Evolutionary conservation across 2,329 filamentous ascomycete species (phyloP).

Genomic region (Neodidymelliopsis sp.): DNA sequence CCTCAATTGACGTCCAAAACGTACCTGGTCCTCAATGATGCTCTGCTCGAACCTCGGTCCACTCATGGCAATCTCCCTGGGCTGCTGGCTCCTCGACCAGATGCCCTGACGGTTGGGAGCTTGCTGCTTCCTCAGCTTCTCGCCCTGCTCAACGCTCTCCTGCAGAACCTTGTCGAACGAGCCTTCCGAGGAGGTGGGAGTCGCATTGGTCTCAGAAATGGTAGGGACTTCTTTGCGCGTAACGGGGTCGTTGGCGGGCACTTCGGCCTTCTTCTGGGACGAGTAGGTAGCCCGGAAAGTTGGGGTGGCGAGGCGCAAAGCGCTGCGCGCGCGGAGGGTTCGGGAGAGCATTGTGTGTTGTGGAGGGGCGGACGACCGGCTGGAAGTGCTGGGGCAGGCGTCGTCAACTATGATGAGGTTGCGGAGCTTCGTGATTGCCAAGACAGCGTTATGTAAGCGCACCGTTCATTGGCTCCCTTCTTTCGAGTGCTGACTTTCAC

Average conservation of each 20-base stretch:
- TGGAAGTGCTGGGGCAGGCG: slow-evolving; percentile 3
- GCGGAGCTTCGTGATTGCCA: slow-evolving; percentile 7
- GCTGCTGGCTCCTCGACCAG: slow-evolving; percentile 88
- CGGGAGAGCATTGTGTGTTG: slow-evolving; percentile 34
- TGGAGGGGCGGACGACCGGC: slow-evolving; percentile 9
- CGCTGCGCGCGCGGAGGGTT: slow-evolving; percentile 39
- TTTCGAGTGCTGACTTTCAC: too few species aligned
- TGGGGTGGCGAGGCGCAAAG: slow-evolving; percentile 33
- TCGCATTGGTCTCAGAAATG: slow-evolving; percentile 68
- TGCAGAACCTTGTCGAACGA: slow-evolving; percentile 61
- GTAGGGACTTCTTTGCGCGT: slow-evolving; percentile 56
- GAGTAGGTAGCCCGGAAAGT: slow-evolving; percentile 35
- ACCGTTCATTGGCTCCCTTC: not conserved
- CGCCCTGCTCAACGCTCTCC: slow-evolving; percentile 62
- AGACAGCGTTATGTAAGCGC: slow-evolving; percentile 16
- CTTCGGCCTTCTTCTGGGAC: slow-evolving; percentile 51
- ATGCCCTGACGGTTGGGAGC: slow-evolving; percentile 83
- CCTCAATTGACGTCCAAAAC: slow-evolving; percentile 35
- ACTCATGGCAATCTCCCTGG: slow-evolving; percentile 83
- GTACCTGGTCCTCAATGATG: slow-evolving; percentile 88
- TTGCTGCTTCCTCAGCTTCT: slow-evolving; percentile 70
- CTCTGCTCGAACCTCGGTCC: slow-evolving; percentile 98
- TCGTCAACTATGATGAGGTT: slow-evolving; percentile 18
- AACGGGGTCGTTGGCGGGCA: slow-evolving; percentile 72
- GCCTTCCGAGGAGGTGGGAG: slow-evolving; percentile 60